Evolutionary conservation across 305 asterid species (phyloP).

Genomic region (Fraxinus sp.): DNA sequence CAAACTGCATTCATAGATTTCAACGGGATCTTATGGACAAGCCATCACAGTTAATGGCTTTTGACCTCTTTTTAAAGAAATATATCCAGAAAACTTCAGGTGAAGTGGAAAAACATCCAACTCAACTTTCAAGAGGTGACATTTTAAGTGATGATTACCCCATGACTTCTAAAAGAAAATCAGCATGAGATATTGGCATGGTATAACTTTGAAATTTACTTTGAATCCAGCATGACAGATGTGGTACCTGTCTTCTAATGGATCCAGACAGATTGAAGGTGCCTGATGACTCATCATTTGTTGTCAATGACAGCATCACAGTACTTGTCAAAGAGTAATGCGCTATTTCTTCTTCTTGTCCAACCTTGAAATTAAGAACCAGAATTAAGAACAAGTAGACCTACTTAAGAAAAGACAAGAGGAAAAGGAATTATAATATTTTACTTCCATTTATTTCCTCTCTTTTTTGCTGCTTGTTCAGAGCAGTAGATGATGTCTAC

Average conservation of each 20-base stretch:
- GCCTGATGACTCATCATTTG: constrained; percentile 79
- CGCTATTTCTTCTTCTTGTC: constrained; percentile 70
- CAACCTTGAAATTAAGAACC: constrained; percentile 48
- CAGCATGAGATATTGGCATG: background rate
- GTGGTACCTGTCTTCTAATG: constrained; percentile 90
- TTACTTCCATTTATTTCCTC: background rate
- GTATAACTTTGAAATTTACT: background rate
- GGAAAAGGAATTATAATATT: background rate
- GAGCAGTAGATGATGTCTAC: constrained; percentile 34
- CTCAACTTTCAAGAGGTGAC: background rate
- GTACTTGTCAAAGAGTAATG: constrained; percentile 89
- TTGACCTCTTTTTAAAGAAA: background rate
- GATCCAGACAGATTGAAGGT: constrained; percentile 93
- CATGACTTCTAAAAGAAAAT: background rate
- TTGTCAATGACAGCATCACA: constrained; percentile 91
- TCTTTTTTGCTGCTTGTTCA: constrained; percentile 4
- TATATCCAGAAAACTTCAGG: background rate
- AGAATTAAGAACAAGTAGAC: constrained; percentile 2
- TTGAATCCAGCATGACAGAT: background rate
- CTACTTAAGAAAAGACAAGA: constrained; percentile 6
- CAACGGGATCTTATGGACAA: background rate
- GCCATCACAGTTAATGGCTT: background rate
- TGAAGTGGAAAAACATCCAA: background rate
- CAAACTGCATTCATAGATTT: background rate
- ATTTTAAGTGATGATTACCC: background rate